These are phyloP conservation scores for Colletotrichum sp. DNA, from an alignment of 2,329 filamentous ascomycete species.

Conservation along the genomic window DNA sequence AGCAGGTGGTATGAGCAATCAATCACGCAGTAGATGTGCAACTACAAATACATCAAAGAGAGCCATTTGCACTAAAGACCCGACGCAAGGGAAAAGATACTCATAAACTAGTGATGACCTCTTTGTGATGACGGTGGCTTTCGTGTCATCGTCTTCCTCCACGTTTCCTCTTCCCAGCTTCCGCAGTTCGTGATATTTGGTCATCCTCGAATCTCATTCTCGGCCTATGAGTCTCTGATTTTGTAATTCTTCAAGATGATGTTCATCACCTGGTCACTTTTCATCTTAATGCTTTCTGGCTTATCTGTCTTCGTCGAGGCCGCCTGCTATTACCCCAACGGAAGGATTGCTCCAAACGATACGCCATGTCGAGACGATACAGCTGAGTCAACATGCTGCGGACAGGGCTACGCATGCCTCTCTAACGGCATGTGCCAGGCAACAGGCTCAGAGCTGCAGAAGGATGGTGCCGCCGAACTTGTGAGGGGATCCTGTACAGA, in stretches of 20 bases:
- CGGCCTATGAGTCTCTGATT: not conserved
- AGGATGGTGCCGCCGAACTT: constrained; percentile 25
- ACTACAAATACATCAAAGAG: not conserved
- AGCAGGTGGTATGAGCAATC: not conserved
- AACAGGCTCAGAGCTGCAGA: constrained; percentile 27
- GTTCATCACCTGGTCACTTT: accelerated
- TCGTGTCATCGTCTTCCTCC: accelerated
- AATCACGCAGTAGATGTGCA: too few relatives aligned
- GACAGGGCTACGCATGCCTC: constrained; percentile 39
- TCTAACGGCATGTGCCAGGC: constrained; percentile 37
- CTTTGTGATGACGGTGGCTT: not conserved
- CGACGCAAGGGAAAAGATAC: not conserved
- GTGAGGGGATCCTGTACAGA: constrained; percentile 41
- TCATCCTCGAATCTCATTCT: accelerated
- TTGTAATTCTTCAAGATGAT: not conserved
- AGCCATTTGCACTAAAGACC: not conserved
- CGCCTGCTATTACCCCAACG: constrained; percentile 36
- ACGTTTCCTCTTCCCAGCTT: accelerated
- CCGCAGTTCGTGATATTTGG: not conserved
- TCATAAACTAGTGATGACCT: not conserved
- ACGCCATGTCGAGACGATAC: constrained; percentile 32
- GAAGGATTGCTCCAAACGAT: constrained; percentile 31
- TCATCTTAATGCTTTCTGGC: not conserved
- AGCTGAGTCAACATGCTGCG: constrained; percentile 35
- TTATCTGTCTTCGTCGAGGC: not conserved